These are phyloP conservation scores for Penicillium psychrofluorescens DNA, from an alignment of 495 filamentous ascomycete genomes.

Conservation along the genomic window DNA sequence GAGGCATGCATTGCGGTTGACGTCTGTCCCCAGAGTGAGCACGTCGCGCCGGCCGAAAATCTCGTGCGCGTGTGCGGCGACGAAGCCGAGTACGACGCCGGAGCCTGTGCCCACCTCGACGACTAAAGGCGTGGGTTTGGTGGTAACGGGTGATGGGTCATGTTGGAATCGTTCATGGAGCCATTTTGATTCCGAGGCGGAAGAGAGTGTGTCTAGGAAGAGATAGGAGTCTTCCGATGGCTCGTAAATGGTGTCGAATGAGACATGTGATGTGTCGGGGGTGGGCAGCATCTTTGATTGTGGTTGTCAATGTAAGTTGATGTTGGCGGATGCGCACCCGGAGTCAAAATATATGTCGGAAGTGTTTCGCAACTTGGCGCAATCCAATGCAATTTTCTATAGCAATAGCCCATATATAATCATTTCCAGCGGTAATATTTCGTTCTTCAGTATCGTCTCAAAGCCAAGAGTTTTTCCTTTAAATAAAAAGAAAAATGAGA, in stretches of 20 bases:
- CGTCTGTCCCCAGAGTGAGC: slow-evolving; percentile 67
- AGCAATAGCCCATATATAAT: neutral
- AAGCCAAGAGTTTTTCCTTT: neutral
- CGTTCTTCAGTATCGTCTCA: no score
- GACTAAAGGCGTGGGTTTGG: slow-evolving; percentile 51
- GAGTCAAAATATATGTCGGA: no score
- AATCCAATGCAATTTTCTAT: neutral
- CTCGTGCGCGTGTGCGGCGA: slow-evolving; percentile 60
- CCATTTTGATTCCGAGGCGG: slow-evolving; percentile 60
- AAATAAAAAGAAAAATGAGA: neutral
- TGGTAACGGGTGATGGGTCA: slow-evolving; percentile 1
- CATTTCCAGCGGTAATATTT: no score
- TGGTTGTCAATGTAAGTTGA: no score
- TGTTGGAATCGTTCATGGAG: slow-evolving; percentile 49
- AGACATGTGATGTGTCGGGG: slow-evolving; percentile 83
- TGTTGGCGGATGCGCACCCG: no score
- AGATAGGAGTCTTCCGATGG: slow-evolving; percentile 93
- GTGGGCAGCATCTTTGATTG: slow-evolving; percentile 69
- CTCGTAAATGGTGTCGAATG: slow-evolving; percentile 80
- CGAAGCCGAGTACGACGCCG: slow-evolving; percentile 82
- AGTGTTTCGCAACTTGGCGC: no score
- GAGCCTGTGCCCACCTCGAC: slow-evolving; percentile 90
- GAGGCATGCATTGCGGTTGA: slow-evolving; percentile 72
- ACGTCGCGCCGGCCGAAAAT: slow-evolving; percentile 70
- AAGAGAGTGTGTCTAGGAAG: slow-evolving; percentile 88